phyloP scores from a whole-genome alignment of 2,329 filamentous ascomycete genomes.

The Calonectria ilicicola region DNA sequence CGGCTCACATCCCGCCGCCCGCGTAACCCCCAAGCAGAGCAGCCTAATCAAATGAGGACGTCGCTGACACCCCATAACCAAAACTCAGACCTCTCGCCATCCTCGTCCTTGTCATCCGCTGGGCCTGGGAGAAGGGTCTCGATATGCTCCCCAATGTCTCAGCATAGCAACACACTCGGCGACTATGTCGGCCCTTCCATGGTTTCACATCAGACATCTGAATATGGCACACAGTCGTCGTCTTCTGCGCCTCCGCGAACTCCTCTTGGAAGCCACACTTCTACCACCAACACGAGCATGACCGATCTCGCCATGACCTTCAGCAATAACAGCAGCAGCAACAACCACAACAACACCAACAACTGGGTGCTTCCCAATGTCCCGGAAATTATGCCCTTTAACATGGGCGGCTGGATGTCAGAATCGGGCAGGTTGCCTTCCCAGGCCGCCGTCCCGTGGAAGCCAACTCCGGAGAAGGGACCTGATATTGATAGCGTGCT shows the following conservation, averaged over 20 bases:
- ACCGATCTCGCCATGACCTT: not conserved
- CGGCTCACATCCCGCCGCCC: not conserved
- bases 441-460: not conserved
- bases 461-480: not conserved
- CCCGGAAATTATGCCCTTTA: not conserved
- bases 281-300: not conserved
- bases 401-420: not conserved
- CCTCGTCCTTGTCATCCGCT: not conserved
- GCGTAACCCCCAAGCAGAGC: not conserved
- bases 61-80: not conserved
- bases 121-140: not conserved
- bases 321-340: no score
- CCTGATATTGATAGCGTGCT: not conserved
- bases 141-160: conserved; percentile 9
- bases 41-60: not conserved
- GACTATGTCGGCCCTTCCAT: not conserved
- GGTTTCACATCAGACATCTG: not conserved
- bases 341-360: not conserved
- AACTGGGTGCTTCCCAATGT: not conserved
- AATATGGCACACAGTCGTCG: not conserved
- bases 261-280: not conserved
- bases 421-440: not conserved
- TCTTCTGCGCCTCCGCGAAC: not conserved
- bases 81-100: not conserved
- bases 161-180: not conserved